Conservation (phyloP, 23 red algal species). For the Cyanidioschyzon merolae region DNA sequence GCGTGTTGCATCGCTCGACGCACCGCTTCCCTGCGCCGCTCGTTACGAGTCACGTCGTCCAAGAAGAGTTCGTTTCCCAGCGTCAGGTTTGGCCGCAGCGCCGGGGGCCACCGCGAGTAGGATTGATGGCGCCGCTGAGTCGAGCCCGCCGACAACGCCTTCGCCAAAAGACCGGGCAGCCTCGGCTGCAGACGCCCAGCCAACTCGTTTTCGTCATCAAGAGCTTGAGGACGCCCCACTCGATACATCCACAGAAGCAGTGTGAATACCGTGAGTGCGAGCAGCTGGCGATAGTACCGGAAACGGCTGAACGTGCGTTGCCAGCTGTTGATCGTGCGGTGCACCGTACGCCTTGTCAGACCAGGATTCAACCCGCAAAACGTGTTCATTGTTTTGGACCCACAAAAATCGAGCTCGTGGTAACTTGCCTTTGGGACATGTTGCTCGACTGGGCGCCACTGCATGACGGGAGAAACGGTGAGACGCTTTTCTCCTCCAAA, state of each 20-base stretch:
- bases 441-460: too few species aligned
- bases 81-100: not conserved
- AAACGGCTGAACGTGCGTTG: too few species aligned
- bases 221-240: not conserved
- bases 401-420: too few species aligned
- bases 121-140: not conserved
- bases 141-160: not conserved
- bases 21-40: not conserved
- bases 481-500: too few species aligned
- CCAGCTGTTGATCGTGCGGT: too few species aligned
- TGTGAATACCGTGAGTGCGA: not conserved
- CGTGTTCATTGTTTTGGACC: too few species aligned
- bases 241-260: not conserved
- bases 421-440: too few species aligned
- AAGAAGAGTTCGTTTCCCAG: not conserved
- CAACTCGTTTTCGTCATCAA: not conserved
- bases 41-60: not conserved
- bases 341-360: too few species aligned
- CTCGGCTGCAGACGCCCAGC: not conserved
- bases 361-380: too few species aligned
- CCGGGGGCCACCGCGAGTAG: not conserved
- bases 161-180: not conserved
- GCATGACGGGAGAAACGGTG: too few species aligned
- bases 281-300: too few species aligned
- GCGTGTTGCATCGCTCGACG: conserved; percentile 21